phyloP scores from a whole-genome alignment of 805 yeast genomes.

The Zygoascus bituminiphila region DNA sequence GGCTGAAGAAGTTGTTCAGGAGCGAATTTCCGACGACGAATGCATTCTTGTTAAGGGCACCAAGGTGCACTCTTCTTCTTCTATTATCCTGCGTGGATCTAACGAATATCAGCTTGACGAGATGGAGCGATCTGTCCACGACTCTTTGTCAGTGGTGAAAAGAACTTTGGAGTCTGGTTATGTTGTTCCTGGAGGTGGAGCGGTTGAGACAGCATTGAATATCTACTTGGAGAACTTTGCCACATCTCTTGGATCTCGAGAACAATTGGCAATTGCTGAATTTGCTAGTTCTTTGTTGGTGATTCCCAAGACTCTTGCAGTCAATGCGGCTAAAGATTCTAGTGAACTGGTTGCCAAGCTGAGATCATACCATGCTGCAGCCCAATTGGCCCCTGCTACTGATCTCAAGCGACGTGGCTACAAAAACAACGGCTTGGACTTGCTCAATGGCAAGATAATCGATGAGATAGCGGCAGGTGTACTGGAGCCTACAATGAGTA shows the following conservation, averaged over 20 bases:
- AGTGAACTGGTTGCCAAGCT: slow-evolving; percentile 90
- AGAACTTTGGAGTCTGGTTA: slow-evolving; percentile 90
- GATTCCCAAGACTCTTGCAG: slow-evolving; percentile 94
- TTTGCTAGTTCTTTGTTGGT: slow-evolving; percentile 84
- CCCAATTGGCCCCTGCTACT: slow-evolving; percentile 77
- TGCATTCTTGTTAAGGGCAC: slow-evolving; percentile 89
- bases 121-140: slow-evolving; percentile 96
- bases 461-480: slow-evolving; percentile 82
- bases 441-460: slow-evolving; percentile 83
- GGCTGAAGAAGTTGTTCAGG: slow-evolving; percentile 88
- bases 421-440: slow-evolving; percentile 86
- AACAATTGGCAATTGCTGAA: slow-evolving; percentile 96
- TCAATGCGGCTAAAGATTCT: slow-evolving; percentile 96
- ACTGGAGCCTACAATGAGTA: slow-evolving; percentile 89
- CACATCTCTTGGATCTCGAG: slow-evolving; percentile 94
- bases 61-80: slow-evolving; percentile 81
- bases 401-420: slow-evolving; percentile 79
- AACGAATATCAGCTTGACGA: slow-evolving; percentile 91
- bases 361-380: slow-evolving; percentile 92
- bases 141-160: slow-evolving; percentile 88
- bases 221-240: slow-evolving; percentile 95
- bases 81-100: slow-evolving; percentile 90
- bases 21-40: slow-evolving; percentile 90
- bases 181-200: slow-evolving; percentile 99
- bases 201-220: slow-evolving; percentile 95